A percentile compares a stretch with the other conserved stretches of the same genome.
Evolutionary conservation across 768 basidiomycete genomes (phyloP).

Genomic region (Lentinula boryana): DNA sequence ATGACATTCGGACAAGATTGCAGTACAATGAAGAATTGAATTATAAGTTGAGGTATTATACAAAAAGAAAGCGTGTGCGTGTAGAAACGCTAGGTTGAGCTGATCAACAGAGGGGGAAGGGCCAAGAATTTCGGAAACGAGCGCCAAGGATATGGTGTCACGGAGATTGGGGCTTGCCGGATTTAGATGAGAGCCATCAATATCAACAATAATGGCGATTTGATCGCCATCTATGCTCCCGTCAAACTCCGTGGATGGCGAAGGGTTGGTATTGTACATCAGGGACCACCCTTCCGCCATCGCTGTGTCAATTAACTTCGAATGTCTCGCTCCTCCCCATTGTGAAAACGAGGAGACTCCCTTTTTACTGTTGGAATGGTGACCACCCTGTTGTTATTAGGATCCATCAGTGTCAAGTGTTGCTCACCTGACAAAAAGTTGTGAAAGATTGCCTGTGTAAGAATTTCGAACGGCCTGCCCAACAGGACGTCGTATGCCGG

Average conservation of each 20-base stretch:
- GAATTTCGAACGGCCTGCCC: constrained; percentile 8
- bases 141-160: neutral
- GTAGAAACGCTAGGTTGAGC: neutral
- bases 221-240: constrained; percentile 2
- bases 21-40: neutral
- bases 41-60: neutral
- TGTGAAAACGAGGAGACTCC: neutral
- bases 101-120: neutral
- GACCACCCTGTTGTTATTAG: neutral
- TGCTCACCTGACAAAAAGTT: neutral
- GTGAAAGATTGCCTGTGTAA: neutral
- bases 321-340: neutral
- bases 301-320: neutral
- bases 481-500: constrained; percentile 10
- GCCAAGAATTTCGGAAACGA: neutral
- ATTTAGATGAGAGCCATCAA: neutral
- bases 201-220: constrained; percentile 1
- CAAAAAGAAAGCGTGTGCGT: neutral
- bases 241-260: too few relatives aligned
- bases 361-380: constrained; percentile 3
- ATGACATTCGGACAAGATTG: neutral
- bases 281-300: neutral
- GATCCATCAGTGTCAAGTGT: constrained; percentile 5
- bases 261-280: too few relatives aligned
- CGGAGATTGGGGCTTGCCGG: neutral